phyloP scores from a whole-genome alignment of 2,329 filamentous ascomycete species.

The Apiospora phragmitis region DNA sequence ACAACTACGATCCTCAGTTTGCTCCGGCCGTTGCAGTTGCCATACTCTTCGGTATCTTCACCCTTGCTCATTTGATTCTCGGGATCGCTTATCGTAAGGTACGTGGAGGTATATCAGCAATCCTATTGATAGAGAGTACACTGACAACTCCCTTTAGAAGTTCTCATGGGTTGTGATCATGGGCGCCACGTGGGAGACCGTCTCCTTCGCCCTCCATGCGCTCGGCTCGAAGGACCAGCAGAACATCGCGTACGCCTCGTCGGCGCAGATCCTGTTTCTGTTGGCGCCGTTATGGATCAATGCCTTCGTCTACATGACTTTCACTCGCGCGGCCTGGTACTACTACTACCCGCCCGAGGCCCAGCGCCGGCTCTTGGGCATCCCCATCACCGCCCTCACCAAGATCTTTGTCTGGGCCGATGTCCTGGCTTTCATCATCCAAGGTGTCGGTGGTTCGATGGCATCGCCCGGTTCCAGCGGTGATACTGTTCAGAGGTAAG shows the following conservation, averaged over 20 bases:
- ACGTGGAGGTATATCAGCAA: background rate
- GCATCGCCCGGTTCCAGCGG: slow-evolving; percentile 27
- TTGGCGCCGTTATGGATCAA: slow-evolving; percentile 46
- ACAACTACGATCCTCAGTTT: slow-evolving; percentile 29
- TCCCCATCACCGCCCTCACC: slow-evolving; percentile 39
- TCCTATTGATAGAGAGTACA: background rate
- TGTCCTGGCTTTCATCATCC: slow-evolving; percentile 47
- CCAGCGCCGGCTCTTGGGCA: slow-evolving; percentile 35
- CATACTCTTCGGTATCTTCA: slow-evolving; percentile 26
- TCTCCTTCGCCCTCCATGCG: slow-evolving; percentile 38
- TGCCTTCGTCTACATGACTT: slow-evolving; percentile 45
- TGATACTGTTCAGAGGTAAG: slow-evolving; percentile 23
- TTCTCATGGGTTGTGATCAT: slow-evolving; percentile 40
- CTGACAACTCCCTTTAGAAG: background rate
- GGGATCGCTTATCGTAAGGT: slow-evolving; percentile 25
- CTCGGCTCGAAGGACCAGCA: slow-evolving; percentile 40
- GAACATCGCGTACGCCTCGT: slow-evolving; percentile 30
- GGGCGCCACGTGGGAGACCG: slow-evolving; percentile 39
- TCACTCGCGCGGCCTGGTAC: slow-evolving; percentile 38
- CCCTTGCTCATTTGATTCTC: slow-evolving; percentile 22
- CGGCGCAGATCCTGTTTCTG: slow-evolving; percentile 38
- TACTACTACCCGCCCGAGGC: slow-evolving; percentile 34
- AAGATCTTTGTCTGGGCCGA: slow-evolving; percentile 49
- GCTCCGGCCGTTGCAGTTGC: slow-evolving; percentile 27
- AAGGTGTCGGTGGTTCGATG: slow-evolving; percentile 40